Evolutionary conservation across 108 stramenopile species (phyloP).

Genomic region (Stephanodiscus minutulus): DNA sequence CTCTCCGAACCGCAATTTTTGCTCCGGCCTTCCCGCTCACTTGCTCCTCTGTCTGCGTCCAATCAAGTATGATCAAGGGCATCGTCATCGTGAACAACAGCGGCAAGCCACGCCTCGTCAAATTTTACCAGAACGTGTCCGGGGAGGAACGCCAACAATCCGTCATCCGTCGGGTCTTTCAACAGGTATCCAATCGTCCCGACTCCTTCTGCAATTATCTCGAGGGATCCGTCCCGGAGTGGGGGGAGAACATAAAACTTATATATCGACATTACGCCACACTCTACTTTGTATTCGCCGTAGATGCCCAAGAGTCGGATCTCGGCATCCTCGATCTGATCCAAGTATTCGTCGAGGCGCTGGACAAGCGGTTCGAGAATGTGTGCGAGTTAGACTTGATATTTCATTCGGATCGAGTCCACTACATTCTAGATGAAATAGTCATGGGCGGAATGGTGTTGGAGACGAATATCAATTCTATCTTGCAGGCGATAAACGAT

Average conservation of each 20-base stretch:
- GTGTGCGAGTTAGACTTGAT: slow-evolving; percentile 99
- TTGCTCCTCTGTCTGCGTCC: too few relatives aligned
- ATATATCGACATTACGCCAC: slow-evolving; percentile 99
- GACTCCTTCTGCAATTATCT: slow-evolving; percentile 99
- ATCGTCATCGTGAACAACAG: slow-evolving; percentile 99
- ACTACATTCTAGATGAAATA: slow-evolving; percentile 94
- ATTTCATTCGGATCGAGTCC: slow-evolving; percentile 95
- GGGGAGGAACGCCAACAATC: slow-evolving; percentile 93
- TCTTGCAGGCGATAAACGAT: slow-evolving; percentile 92
- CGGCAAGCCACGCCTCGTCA: slow-evolving; percentile 95
- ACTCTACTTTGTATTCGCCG: slow-evolving; percentile 98
- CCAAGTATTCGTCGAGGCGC: slow-evolving; percentile 99
- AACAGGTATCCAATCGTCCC: slow-evolving; percentile 94
- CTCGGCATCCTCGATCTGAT: slow-evolving; percentile 99
- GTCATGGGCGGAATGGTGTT: slow-evolving; percentile 99
- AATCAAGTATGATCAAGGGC: slow-evolving; percentile 91
- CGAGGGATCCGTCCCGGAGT: slow-evolving; percentile 95
- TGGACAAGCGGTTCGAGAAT: slow-evolving; percentile 99
- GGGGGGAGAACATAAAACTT: slow-evolving; percentile 96
- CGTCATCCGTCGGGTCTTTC: slow-evolving; percentile 93
- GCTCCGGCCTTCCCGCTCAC: too few relatives aligned
- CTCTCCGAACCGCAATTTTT: too few relatives aligned
- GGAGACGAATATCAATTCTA: slow-evolving; percentile 94
- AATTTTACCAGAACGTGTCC: slow-evolving; percentile 96
- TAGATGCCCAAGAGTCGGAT: slow-evolving; percentile 96